phyloP scores from a whole-genome alignment of 73 alveolate genomes.

The Blepharisma stoltei region DNA sequence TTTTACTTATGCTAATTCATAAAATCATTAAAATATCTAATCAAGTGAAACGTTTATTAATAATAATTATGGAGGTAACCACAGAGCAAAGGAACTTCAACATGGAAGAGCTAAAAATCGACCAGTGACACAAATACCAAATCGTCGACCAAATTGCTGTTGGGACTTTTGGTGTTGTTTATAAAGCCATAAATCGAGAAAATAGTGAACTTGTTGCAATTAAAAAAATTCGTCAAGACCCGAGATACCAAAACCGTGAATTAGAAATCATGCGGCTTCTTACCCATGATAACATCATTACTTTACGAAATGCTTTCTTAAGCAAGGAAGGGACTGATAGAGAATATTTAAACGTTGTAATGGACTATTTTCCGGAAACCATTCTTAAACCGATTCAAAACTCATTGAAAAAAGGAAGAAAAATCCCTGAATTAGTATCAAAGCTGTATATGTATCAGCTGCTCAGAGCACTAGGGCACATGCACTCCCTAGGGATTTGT shows the following conservation, averaged over 20 bases:
- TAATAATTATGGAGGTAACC: no score
- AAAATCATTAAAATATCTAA: no score
- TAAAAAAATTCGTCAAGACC: slow-evolving; percentile 70
- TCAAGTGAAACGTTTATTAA: no score
- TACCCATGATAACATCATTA: slow-evolving; percentile 60
- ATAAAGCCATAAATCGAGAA: slow-evolving; percentile 45
- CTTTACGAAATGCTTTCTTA: slow-evolving; percentile 58
- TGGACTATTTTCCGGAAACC: slow-evolving; percentile 79
- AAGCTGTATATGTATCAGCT: slow-evolving; percentile 77
- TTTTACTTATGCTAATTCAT: no score
- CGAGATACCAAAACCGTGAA: slow-evolving; percentile 75
- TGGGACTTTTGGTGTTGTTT: slow-evolving; percentile 54
- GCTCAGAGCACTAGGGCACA: slow-evolving; percentile 84
- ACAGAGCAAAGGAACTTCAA: no score
- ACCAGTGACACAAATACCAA: no score
- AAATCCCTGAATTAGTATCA: slow-evolving; percentile 58
- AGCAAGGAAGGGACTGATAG: slow-evolving; percentile 69
- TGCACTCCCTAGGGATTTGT: slow-evolving; percentile 91
- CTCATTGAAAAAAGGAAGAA: slow-evolving; percentile 43
- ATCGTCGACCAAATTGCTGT: no score
- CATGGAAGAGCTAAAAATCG: no score
- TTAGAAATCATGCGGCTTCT: slow-evolving; percentile 56
- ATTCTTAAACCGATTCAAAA: slow-evolving; percentile 44
- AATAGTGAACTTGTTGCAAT: slow-evolving; percentile 80
- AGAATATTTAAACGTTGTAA: slow-evolving; percentile 71